Conservation (phyloP, 805 yeast genomes). For the Lachancea kluyveri region DNA sequence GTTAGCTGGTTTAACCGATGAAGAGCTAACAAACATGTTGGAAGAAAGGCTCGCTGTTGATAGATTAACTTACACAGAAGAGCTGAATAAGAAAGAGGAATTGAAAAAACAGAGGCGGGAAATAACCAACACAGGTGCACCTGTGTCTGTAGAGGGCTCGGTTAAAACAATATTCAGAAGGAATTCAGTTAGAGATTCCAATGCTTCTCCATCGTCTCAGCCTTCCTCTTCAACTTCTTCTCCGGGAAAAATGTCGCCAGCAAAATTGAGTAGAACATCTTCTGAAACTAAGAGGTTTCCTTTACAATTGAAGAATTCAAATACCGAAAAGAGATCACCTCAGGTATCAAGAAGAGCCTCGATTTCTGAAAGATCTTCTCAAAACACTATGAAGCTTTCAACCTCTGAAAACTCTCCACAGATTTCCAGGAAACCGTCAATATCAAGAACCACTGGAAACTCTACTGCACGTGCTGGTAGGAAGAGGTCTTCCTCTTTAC, state of each 20-base stretch:
- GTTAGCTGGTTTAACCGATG: constrained; percentile 10
- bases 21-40: constrained; percentile 18
- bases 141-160: not conserved
- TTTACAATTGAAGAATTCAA: constrained; percentile 2
- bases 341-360: constrained; percentile 16
- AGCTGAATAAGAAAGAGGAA: constrained; percentile 6
- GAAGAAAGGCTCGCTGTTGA: constrained; percentile 27
- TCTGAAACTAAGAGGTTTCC: constrained; percentile 13
- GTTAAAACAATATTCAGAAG: constrained; percentile 9
- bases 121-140: not conserved
- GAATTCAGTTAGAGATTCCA: constrained; percentile 5
- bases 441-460: not conserved
- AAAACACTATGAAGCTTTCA: constrained; percentile 3
- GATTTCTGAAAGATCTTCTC: constrained; percentile 7
- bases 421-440: not conserved
- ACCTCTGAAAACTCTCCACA: constrained; percentile 4
- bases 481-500: constrained; percentile 30
- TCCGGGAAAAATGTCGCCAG: constrained; percentile 16
- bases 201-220: constrained; percentile 9
- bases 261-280: constrained; percentile 17
- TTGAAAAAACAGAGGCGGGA: constrained; percentile 1
- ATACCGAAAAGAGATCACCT: constrained; percentile 11
- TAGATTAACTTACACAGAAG: constrained; percentile 17
- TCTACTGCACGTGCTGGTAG: constrained; percentile 1
- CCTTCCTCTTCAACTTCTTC: constrained; percentile 12